These are phyloP conservation scores for Trichoderma koningii DNA, from an alignment of 2,329 filamentous ascomycete species.

Conservation along the genomic window DNA sequence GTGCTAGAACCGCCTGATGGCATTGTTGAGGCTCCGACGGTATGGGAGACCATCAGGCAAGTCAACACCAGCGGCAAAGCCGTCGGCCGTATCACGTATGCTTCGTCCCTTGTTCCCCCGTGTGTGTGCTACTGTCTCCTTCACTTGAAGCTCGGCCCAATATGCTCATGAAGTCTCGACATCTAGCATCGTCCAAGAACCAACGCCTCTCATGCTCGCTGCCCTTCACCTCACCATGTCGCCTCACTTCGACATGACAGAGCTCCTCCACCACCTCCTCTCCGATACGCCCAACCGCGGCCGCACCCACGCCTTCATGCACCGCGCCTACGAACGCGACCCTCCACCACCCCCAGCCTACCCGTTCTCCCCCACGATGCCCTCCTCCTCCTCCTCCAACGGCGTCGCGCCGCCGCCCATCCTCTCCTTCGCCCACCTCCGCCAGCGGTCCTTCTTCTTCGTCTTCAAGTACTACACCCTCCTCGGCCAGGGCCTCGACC, in stretches of 20 bases:
- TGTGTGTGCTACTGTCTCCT: not conserved
- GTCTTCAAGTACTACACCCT: conserved; percentile 67
- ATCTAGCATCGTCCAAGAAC: conserved; percentile 59
- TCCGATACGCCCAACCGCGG: conserved; percentile 49
- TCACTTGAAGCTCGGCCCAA: not conserved
- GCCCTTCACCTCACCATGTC: conserved; percentile 61
- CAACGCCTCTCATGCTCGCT: conserved; percentile 60
- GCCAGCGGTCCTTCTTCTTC: conserved; percentile 62
- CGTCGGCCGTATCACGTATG: conserved; percentile 59
- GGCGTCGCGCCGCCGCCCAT: conserved; percentile 11
- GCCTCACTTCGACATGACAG: conserved; percentile 62
- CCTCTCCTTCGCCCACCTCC: conserved; percentile 41
- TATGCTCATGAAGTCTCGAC: not conserved
- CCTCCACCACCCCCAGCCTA: conserved; percentile 29
- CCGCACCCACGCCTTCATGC: conserved; percentile 51
- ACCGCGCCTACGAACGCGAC: conserved; percentile 49
- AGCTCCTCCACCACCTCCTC: conserved; percentile 58
- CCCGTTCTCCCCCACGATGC: conserved; percentile 28
- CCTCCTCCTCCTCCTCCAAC: not conserved
- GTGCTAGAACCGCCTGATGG: conserved; percentile 35
- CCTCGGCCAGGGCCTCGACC: conserved; percentile 56
- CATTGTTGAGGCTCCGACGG: conserved; percentile 44
- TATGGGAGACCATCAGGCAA: conserved; percentile 46
- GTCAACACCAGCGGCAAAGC: conserved; percentile 45
- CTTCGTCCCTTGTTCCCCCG: conserved; percentile 30